Evolutionary conservation across 176 grass and related monocot species (phyloP).

Genomic region (Ampelocalamus luodianensis): DNA sequence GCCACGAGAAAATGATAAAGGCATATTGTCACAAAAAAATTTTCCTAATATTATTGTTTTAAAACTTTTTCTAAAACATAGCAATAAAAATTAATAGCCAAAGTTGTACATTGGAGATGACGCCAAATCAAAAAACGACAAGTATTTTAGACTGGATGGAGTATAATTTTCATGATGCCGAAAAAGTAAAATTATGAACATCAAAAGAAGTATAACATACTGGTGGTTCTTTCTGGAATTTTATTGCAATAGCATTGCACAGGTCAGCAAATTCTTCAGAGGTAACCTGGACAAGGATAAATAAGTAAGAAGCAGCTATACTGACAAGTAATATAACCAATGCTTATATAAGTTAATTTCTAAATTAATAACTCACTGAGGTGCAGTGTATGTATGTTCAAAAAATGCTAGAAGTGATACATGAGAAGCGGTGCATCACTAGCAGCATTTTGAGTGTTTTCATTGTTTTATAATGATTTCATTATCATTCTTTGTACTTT

Average conservation of each 20-base stretch:
- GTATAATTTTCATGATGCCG: slow-evolving; percentile 4
- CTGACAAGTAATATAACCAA: not conserved
- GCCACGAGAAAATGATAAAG: not conserved
- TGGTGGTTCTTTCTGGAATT: slow-evolving; percentile 91
- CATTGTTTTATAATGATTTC: not conserved
- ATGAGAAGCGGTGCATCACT: not conserved
- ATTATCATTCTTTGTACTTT: not conserved
- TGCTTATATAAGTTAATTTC: not conserved
- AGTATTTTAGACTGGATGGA: not conserved
- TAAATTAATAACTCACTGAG: not conserved
- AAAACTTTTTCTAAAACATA: slow-evolving; percentile 7
- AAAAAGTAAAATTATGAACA: slow-evolving; percentile 27
- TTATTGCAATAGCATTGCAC: slow-evolving; percentile 93
- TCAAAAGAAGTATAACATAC: slow-evolving; percentile 62
- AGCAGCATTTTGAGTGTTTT: not conserved
- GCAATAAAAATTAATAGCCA: not conserved
- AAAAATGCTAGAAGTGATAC: not conserved
- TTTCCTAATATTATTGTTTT: slow-evolving; percentile 18
- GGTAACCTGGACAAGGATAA: slow-evolving; percentile 70
- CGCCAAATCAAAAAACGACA: not conserved
- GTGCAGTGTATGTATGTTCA: not conserved
- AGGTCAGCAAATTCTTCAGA: slow-evolving; percentile 90
- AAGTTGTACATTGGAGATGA: not conserved
- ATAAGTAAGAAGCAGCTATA: slow-evolving; percentile 33
- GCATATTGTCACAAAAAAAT: not conserved